A percentile compares a stretch with the other conserved stretches of the same genome.
phyloP scores from a whole-genome alignment of 2,329 filamentous ascomycete genomes.

The Tolypocladium capitatum region DNA sequence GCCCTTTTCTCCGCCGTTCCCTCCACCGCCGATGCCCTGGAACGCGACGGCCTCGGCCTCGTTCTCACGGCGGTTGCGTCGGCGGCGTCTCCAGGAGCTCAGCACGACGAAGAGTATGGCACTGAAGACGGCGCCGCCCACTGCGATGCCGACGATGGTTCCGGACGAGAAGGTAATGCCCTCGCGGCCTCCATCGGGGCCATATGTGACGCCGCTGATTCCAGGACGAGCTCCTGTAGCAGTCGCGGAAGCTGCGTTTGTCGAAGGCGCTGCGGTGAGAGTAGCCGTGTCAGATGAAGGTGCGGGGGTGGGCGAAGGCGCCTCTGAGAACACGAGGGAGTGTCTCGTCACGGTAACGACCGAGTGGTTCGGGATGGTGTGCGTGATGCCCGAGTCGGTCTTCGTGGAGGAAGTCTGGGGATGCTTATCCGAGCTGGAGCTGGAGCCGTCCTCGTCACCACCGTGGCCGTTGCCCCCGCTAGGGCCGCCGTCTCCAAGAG shows the following conservation, averaged over 20 bases:
- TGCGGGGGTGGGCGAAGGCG: slow-evolving; percentile 8
- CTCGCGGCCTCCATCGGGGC: not conserved
- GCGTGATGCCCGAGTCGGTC: slow-evolving; percentile 23
- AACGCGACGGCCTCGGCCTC: not conserved
- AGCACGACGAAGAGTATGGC: slow-evolving; percentile 12
- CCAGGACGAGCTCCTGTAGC: not conserved
- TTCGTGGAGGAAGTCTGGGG: not conserved
- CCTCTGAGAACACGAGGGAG: slow-evolving; percentile 17
- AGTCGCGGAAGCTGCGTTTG: not conserved
- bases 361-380: slow-evolving; percentile 20
- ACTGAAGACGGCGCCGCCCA: slow-evolving; percentile 15
- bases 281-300: not conserved
- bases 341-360: slow-evolving; percentile 21
- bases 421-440: not conserved
- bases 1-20: slow-evolving; percentile 14
- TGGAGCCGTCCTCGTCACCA: not conserved
- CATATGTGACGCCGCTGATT: not conserved
- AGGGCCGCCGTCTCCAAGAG: not conserved
- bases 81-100: slow-evolving; percentile 10
- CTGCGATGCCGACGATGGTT: slow-evolving; percentile 19
- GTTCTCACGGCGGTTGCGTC: slow-evolving; percentile 4
- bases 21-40: slow-evolving; percentile 6
- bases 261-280: not conserved
- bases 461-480: too few species aligned
- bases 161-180: slow-evolving; percentile 12